A percentile compares a stretch with the other conserved stretches of the same genome.
These are phyloP conservation scores for Trametes punicea DNA, from an alignment of 768 basidiomycete species.

Conservation along the genomic window DNA sequence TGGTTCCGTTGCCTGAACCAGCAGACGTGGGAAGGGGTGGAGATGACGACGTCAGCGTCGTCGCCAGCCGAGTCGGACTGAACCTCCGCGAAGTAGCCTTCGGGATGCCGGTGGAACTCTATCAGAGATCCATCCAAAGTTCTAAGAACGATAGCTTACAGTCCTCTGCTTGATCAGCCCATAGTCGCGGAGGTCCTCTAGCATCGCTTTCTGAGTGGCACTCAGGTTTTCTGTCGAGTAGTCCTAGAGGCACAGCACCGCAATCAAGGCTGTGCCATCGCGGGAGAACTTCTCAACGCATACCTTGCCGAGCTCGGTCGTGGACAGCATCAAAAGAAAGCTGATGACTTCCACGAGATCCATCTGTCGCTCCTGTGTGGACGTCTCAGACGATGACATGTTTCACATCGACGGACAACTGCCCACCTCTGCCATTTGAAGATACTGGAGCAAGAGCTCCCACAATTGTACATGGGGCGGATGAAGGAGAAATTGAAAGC, in stretches of 20 bases:
- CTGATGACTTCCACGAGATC: constrained; percentile 91
- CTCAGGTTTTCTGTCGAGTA: constrained; percentile 83
- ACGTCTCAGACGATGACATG: constrained; percentile 4
- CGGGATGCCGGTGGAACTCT: constrained; percentile 7
- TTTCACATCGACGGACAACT: neutral
- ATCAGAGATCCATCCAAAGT: neutral
- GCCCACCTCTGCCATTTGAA: constrained; percentile 76
- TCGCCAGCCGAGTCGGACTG: constrained; percentile 91
- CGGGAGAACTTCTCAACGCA: neutral
- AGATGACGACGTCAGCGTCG: constrained; percentile 89
- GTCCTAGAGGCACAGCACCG: constrained; percentile 48
- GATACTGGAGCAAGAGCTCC: constrained; percentile 89
- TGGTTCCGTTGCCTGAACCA: constrained; percentile 49
- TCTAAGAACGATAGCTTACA: constrained; percentile 38
- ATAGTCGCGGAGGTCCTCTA: constrained; percentile 91
- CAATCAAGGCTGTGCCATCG: neutral
- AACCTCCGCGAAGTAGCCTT: constrained; percentile 77
- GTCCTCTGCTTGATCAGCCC: constrained; percentile 88
- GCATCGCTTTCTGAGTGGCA: constrained; percentile 77
- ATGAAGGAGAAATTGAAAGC: constrained; percentile 95
- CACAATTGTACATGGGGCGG: constrained; percentile 93
- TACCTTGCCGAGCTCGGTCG: constrained; percentile 90
- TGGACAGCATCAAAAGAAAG: constrained; percentile 96
- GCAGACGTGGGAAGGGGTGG: constrained; percentile 70
- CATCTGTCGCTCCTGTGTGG: constrained; percentile 72